Percentiles rank a stretch among this genome's conserved stretches.
phyloP scores from a whole-genome alignment of 31 red algal genomes.

The Asparagopsis taxiformis region DNA sequence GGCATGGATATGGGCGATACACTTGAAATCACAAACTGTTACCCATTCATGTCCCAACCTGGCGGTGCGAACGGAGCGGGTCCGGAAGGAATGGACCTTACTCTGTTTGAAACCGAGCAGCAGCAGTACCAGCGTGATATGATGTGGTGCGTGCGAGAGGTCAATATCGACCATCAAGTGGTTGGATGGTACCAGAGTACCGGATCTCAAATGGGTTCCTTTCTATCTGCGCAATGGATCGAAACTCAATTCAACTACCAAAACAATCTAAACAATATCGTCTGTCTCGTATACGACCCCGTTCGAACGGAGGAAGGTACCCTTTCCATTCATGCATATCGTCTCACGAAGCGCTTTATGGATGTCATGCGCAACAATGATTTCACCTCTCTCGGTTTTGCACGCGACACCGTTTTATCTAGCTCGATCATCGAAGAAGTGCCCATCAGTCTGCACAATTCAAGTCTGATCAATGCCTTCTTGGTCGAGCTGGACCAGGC shows the following conservation, averaged over 20 bases:
- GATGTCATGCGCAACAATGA: conserved; percentile 73
- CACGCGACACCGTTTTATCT: conserved; percentile 36
- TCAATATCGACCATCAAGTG: conserved; percentile 90
- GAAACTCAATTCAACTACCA: conserved; percentile 98
- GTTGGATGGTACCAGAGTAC: conserved; percentile 95
- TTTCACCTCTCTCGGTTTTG: conserved; percentile 76
- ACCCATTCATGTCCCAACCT: conserved; percentile 79
- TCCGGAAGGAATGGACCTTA: conserved; percentile 51
- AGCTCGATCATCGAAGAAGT: conserved; percentile 86
- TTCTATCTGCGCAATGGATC: conserved; percentile 90
- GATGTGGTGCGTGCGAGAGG: conserved; percentile 97
- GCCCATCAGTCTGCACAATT: conserved; percentile 66
- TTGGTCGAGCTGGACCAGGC: conserved; percentile 68
- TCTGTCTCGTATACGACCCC: conserved; percentile 95
- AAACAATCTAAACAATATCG: conserved; percentile 82
- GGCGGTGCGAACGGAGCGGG: conserved; percentile 16
- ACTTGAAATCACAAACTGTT: conserved; percentile 94
- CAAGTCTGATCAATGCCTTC: conserved; percentile 69
- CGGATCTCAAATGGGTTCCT: conserved; percentile 92
- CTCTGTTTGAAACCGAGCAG: conserved; percentile 73
- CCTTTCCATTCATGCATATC: conserved; percentile 80
- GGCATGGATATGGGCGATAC: conserved; percentile 89
- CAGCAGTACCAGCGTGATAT: conserved; percentile 91
- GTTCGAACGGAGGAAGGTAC: conserved; percentile 78
- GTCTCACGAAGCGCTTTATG: conserved; percentile 92